Conservation (phyloP, 768 basidiomycete genomes). For the Pisolithus albus region DNA sequence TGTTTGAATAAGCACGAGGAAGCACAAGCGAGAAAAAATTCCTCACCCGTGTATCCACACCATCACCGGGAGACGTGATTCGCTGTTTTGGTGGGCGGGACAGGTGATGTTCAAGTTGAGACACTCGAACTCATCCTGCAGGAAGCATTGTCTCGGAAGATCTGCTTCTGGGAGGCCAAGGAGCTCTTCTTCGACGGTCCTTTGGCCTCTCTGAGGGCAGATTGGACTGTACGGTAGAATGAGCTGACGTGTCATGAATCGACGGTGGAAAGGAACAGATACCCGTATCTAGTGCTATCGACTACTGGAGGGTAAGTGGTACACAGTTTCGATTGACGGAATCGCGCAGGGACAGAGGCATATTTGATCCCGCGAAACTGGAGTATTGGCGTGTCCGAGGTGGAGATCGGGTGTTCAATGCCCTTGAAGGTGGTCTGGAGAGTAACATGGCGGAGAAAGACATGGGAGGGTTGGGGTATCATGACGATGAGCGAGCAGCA, state of each 20-base stretch:
- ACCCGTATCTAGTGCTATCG: conserved; percentile 67
- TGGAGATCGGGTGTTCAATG: conserved; percentile 53
- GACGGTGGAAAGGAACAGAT: conserved; percentile 16
- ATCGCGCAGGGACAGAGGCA: conserved; percentile 64
- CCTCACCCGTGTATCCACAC: conserved; percentile 81
- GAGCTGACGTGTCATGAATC: conserved; percentile 1
- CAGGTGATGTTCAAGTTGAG: conserved; percentile 77
- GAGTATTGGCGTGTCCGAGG: conserved; percentile 48
- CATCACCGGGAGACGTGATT: conserved; percentile 67
- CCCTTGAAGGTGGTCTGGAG: conserved; percentile 65
- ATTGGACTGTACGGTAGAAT: conserved; percentile 46
- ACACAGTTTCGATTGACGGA: conserved; percentile 63
- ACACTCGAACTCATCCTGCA: conserved; percentile 73
- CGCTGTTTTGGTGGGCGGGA: conserved; percentile 47
- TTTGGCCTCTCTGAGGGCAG: conserved; percentile 56
- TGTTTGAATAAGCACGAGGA: conserved; percentile 27
- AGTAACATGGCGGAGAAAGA: conserved; percentile 41
- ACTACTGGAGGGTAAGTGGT: conserved; percentile 50
- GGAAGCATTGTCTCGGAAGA: conserved; percentile 46
- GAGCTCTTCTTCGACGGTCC: conserved; percentile 51
- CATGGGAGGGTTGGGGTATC: conserved; percentile 23
- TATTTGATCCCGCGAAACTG: conserved; percentile 79
- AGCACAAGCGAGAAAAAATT: neutral
- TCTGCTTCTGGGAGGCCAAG: conserved; percentile 51
- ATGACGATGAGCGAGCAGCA: conserved; percentile 10